These are phyloP conservation scores for Tuber borchii DNA, from an alignment of 495 filamentous ascomycete genomes.

Conservation along the genomic window DNA sequence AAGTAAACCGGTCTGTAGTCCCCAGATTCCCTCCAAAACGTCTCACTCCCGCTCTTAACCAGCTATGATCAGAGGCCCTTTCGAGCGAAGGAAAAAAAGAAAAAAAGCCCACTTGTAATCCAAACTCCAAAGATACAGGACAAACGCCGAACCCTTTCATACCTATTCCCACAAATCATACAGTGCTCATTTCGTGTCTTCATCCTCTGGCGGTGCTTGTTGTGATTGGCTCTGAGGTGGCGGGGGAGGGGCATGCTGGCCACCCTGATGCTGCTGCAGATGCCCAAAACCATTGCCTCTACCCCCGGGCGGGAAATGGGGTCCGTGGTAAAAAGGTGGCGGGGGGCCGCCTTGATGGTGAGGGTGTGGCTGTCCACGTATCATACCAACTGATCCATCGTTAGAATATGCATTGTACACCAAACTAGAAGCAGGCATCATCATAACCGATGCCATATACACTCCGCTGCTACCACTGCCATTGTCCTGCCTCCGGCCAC, in stretches of 20 bases:
- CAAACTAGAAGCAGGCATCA: constrained; percentile 19
- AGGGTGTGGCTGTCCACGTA: constrained; percentile 39
- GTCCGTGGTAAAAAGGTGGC: constrained; percentile 31
- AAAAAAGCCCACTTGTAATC: constrained; percentile 25
- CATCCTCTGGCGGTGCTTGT: constrained; percentile 20
- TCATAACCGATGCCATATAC: constrained; percentile 18
- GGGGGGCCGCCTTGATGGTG: constrained; percentile 35
- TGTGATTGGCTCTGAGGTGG: constrained; percentile 29
- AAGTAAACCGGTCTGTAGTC: neutral
- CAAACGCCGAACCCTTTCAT: constrained; percentile 30
- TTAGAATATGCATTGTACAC: constrained; percentile 39
- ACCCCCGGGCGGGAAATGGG: constrained; percentile 32
- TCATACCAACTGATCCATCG: constrained; percentile 42
- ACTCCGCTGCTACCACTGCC: constrained; percentile 14
- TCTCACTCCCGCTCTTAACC: neutral
- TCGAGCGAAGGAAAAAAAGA: neutral
- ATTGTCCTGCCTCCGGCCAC: constrained; percentile 14
- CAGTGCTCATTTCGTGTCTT: constrained; percentile 29
- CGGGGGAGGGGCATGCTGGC: constrained; percentile 30
- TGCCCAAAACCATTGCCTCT: constrained; percentile 35
- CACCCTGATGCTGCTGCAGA: constrained; percentile 28
- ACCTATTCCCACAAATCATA: constrained; percentile 14
- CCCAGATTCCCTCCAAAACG: neutral
- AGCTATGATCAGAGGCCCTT: neutral
- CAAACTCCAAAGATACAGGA: constrained; percentile 39